Conservation (phyloP, 2,329 filamentous ascomycete species). For the Diaporthe sp. region DNA sequence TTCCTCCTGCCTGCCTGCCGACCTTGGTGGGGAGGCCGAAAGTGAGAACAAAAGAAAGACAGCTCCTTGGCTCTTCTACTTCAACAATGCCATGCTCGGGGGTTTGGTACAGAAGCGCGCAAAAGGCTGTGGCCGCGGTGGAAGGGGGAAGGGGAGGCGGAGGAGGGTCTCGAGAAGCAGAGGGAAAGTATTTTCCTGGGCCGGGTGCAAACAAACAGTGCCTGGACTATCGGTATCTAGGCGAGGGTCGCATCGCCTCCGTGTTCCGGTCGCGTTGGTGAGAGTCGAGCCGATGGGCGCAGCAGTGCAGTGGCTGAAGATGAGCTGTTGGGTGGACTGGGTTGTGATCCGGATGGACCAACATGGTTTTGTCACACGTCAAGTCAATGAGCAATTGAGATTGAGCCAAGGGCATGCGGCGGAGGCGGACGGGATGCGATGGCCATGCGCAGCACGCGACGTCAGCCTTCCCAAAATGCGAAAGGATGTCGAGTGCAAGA, state of each 20-base stretch:
- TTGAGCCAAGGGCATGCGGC: slow-evolving; percentile 1
- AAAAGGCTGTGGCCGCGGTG: neutral
- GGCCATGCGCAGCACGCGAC: slow-evolving; percentile 23
- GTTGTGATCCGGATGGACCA: slow-evolving; percentile 27
- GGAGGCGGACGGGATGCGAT: slow-evolving; percentile 1
- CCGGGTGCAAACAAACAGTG: slow-evolving; percentile 8
- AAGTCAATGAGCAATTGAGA: slow-evolving; percentile 2
- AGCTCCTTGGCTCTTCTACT: slow-evolving; percentile 15
- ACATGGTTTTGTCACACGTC: slow-evolving; percentile 28
- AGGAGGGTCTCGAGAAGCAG: slow-evolving; percentile 1
- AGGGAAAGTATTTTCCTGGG: neutral
- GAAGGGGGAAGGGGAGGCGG: neutral
- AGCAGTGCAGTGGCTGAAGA: slow-evolving; percentile 28
- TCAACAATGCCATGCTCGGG: slow-evolving; percentile 21
- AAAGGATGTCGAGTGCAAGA: slow-evolving; percentile 1
- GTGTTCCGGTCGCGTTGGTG: slow-evolving; percentile 15
- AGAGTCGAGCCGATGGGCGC: slow-evolving; percentile 22
- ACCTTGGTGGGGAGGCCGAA: neutral
- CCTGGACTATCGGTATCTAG: neutral
- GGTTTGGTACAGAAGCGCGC: neutral
- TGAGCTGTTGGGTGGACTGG: slow-evolving; percentile 13
- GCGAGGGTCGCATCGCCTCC: slow-evolving; percentile 27
- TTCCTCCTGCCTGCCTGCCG: slow-evolving; percentile 1
- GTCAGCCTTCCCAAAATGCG: neutral
- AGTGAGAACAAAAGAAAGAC: slow-evolving; percentile 6